Evolutionary conservation across 2,329 filamentous ascomycete genomes (phyloP), one percentile per base, ranked within the genome.

Genomic region (Hirsutella minnesotensis): DNA sequence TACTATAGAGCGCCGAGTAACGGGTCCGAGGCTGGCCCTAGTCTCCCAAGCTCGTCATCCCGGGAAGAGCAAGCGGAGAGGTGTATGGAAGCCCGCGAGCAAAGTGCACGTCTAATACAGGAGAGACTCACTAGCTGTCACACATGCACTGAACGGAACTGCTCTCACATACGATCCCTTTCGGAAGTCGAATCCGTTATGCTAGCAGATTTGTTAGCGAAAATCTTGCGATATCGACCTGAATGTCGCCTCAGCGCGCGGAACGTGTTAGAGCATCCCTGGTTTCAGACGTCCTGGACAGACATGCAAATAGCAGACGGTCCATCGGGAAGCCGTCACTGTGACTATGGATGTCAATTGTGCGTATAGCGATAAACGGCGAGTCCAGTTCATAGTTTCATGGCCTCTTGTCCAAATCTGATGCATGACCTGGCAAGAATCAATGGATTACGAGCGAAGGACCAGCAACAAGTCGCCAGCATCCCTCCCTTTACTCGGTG

Each of bases 261-360:
- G 16, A 24, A 42, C 19, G 39, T 62, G 58, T 30, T 57, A 36
- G 16, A 38, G 35, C 35, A 38, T 22, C 12, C 35, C 8, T 38
- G 35, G 35, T 24, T 38, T 38, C 20, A 38, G 10, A 31, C 29
- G n/a, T n/a, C n/a, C n/a, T n/a, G n/a, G n/a, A n/a, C n/a, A n/a
- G n/a, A n/a, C n/a, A n/a, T n/a, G n/a, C n/a, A n/a, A n/a, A n/a
- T n/a, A n/a, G n/a, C n/a, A n/a, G n/a, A n/a, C n/a, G n/a, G n/a
- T n/a, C n/a, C n/a, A n/a, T n/a, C n/a, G n/a, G n/a, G n/a, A n/a
- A n/a, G n/a, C n/a, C n/a, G n/a, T n/a, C n/a, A n/a, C n/a, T n/a
- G n/a, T n/a, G n/a, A n/a, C n/a, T n/a, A n/a, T n/a, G n/a, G n/a
- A n/a, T n/a, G n/a, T n/a, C n/a, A n/a, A n/a, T n/a, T n/a, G n/a